A percentile compares a stretch with the other conserved stretches of the same genome.
Evolutionary conservation across 352 stramenopile species (phyloP).

Genomic region (Pythium dissimile): DNA sequence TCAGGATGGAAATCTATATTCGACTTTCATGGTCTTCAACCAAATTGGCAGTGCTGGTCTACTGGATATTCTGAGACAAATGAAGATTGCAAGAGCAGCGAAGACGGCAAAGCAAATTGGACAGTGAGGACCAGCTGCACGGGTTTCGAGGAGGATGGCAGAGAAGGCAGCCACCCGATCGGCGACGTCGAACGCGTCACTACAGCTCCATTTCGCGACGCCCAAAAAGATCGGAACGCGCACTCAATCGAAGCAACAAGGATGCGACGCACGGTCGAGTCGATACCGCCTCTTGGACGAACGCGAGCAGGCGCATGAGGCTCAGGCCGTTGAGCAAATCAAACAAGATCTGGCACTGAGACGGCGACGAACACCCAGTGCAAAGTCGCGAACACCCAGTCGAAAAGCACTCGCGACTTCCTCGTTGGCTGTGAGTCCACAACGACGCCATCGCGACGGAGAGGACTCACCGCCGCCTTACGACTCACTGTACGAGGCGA

Average conservation of each 20-base stretch:
- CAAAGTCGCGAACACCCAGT: neutral
- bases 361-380: conserved; percentile 3
- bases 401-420: neutral
- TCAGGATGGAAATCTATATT: too few species aligned
- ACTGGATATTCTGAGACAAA: too few species aligned
- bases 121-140: too few species aligned
- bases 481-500: neutral
- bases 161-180: neutral
- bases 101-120: too few species aligned
- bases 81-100: too few species aligned
- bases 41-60: too few species aligned
- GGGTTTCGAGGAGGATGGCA: neutral
- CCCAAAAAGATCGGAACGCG: conserved; percentile 11
- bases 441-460: neutral
- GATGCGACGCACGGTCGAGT: conserved; percentile 17
- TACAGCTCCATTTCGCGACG: conserved; percentile 16
- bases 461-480: conserved; percentile 3
- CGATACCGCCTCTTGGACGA: conserved; percentile 44
- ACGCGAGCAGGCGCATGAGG: conserved; percentile 32
- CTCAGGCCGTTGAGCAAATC: conserved; percentile 40
- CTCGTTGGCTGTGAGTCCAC: neutral
- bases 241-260: too few species aligned
- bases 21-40: too few species aligned
- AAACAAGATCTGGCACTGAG: conserved; percentile 35
- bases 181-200: conserved; percentile 9